Base-by-base conservation (phyloP, 441 rosid genomes). In the Populus hybrid region DNA sequence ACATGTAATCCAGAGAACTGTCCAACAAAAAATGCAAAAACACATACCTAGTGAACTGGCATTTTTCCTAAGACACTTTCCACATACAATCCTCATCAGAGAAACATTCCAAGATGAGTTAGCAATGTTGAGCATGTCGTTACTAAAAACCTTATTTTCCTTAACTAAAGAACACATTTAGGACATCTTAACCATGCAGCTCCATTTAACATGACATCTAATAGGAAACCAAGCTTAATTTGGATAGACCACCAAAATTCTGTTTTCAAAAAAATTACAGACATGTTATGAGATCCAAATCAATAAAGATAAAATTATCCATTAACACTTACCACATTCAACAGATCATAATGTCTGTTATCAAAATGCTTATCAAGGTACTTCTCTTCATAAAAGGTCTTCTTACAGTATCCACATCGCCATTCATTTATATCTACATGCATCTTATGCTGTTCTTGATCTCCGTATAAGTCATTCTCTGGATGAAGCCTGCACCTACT, bases 361-460 rank as follows among this genome's bases (percentile, higher is more conserved):
- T 74, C 90, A 73, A 96, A 88, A 87, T 96, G 98, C 83, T 93
- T 89, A 80, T 96, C 97, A 36, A 96, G 91, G 88, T 83, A 89
- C 6, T 84, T 88, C 83, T 94, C 99, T 38, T 90, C 92, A 24
- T 89, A 89, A 81, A 94, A 93, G 75, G 89, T 83, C 85, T 96
- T 96, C 82, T 84, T 93, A 87, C 99, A 96, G 83, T 90, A 96
- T 75, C 94, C 97, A 77, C 99, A 96, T 28, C 80, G 87, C 98
- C 99, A 96, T 82, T 94, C 97, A 56, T 84, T 89, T 14, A 88
- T 33, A 87, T 89, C 98, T 42, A 81, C 81, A 29, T 89, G 91
- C 83, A 89, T 78, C 90, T 96, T 96, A 72, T 94, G 96, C 76
- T 84, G 78, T 87, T 94, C 99, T 78, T 96, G 99, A 81, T 93